These are phyloP conservation scores for Castanea sativa DNA, from an alignment of 306 rosid genomes.

Conservation along the genomic window DNA sequence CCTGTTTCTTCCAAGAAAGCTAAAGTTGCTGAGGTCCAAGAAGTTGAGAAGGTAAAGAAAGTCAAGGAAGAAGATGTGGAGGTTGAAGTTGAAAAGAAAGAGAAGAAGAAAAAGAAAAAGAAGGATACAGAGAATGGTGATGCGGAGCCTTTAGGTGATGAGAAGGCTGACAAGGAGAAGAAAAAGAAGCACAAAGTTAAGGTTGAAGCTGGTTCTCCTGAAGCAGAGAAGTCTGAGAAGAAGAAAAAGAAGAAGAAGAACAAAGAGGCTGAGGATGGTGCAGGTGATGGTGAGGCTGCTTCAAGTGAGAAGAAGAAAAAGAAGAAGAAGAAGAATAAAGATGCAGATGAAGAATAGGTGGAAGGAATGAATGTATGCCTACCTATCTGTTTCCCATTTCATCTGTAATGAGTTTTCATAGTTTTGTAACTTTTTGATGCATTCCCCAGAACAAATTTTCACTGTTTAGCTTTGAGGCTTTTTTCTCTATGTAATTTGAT, in stretches of 20 bases:
- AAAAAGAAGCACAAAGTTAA: constrained; percentile 38
- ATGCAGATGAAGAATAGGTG: constrained; percentile 44
- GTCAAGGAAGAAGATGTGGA: constrained; percentile 22
- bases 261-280: constrained; percentile 44
- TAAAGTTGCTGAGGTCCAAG: constrained; percentile 35
- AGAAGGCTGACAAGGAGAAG: constrained; percentile 35
- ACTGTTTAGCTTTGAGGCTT: not conserved
- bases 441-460: constrained; percentile 9
- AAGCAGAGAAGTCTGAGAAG: constrained; percentile 59
- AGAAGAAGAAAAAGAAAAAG: constrained; percentile 61
- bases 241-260: constrained; percentile 64
- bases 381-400: constrained; percentile 1
- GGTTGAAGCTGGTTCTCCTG: constrained; percentile 41
- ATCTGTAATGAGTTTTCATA: constrained; percentile 9
- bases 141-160: constrained; percentile 32
- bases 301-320: constrained; percentile 62
- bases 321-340: constrained; percentile 52
- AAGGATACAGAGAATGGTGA: constrained; percentile 43
- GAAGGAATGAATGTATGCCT: constrained; percentile 16
- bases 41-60: constrained; percentile 26
- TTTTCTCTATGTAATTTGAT: not conserved
- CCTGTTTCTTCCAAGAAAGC: constrained; percentile 49
- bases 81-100: constrained; percentile 41
- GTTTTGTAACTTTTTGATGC: constrained; percentile 16
- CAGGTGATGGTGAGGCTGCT: constrained; percentile 32